These are phyloP conservation scores for Candida endomychidarum DNA, from an alignment of 805 yeast genomes.

Conservation along the genomic window DNA sequence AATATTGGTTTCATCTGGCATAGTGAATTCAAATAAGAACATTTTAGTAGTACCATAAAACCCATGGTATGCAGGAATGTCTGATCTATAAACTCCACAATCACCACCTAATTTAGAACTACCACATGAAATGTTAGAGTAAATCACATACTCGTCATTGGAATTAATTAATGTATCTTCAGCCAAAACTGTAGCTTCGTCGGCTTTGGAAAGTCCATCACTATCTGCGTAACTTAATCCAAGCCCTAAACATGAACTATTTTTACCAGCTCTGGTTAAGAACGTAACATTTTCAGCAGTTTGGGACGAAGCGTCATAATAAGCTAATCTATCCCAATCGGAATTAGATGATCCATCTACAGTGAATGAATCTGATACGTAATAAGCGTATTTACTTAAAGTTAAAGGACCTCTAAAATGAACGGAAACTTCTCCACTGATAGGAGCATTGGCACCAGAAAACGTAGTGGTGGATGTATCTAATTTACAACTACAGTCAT, in stretches of 20 bases:
- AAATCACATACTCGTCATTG: constrained; percentile 59
- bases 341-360: constrained; percentile 35
- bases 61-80: constrained; percentile 74
- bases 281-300: constrained; percentile 66
- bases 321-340: constrained; percentile 60
- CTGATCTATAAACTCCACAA: constrained; percentile 77
- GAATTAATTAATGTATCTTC: constrained; percentile 52
- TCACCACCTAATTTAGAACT: constrained; percentile 52
- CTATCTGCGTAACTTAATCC: constrained; percentile 62
- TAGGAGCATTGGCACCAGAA: constrained; percentile 63
- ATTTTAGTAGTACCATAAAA: constrained; percentile 64
- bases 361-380: constrained; percentile 45
- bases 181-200: constrained; percentile 47
- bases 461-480: constrained; percentile 39
- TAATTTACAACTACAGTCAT: constrained; percentile 46
- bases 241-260: constrained; percentile 63
- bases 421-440: constrained; percentile 67
- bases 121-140: constrained; percentile 59
- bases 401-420: constrained; percentile 77
- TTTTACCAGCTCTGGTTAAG: constrained; percentile 59
- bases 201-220: constrained; percentile 54
- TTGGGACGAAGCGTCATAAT: constrained; percentile 50
- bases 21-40: constrained; percentile 68
- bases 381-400: constrained; percentile 60
- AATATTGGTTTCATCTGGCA: constrained; percentile 55